Evolutionary conservation across 208 protist genomes (phyloP).

Genomic region (Leishmania aethiopica): DNA sequence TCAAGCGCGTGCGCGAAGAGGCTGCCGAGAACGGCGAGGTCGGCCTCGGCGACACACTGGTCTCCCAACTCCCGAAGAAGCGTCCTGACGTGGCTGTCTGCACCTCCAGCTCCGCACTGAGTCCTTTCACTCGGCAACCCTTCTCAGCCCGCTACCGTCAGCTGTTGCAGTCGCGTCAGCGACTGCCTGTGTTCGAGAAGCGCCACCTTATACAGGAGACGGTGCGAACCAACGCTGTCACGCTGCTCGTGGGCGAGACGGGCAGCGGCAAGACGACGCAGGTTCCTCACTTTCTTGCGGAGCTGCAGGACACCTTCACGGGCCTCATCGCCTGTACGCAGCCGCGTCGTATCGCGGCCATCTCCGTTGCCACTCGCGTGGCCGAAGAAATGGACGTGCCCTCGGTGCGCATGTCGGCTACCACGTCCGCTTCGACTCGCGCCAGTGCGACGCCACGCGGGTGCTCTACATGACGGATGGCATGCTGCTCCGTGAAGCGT

Average conservation of each 20-base stretch:
- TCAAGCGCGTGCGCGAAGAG: slow-evolving; percentile 13
- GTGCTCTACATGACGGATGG: slow-evolving; percentile 99
- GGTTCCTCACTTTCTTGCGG: slow-evolving; percentile 93
- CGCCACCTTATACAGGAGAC: slow-evolving; percentile 58
- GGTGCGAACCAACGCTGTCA: slow-evolving; percentile 73
- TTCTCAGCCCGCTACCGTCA: slow-evolving; percentile 54
- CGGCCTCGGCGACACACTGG: neutral
- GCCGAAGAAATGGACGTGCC: slow-evolving; percentile 97
- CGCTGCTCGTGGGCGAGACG: slow-evolving; percentile 95
- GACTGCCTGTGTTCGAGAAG: slow-evolving; percentile 74
- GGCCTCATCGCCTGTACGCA: slow-evolving; percentile 95
- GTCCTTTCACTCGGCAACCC: slow-evolving; percentile 50
- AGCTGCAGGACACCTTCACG: slow-evolving; percentile 36
- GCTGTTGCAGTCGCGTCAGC: slow-evolving; percentile 40
- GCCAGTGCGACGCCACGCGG: slow-evolving; percentile 89
- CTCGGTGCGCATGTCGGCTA: slow-evolving; percentile 98
- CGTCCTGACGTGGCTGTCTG: neutral
- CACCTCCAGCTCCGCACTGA: slow-evolving; percentile 14
- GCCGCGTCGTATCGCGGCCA: slow-evolving; percentile 98
- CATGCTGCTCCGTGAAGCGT: slow-evolving; percentile 97
- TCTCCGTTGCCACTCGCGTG: slow-evolving; percentile 98
- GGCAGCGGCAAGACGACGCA: slow-evolving; percentile 98
- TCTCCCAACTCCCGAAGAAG: neutral
- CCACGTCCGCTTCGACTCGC: slow-evolving; percentile 98
- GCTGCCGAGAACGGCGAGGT: neutral